Evolutionary conservation across 768 basidiomycete genomes (phyloP).

Genomic region (Kwoniella newhampshirensis): DNA sequence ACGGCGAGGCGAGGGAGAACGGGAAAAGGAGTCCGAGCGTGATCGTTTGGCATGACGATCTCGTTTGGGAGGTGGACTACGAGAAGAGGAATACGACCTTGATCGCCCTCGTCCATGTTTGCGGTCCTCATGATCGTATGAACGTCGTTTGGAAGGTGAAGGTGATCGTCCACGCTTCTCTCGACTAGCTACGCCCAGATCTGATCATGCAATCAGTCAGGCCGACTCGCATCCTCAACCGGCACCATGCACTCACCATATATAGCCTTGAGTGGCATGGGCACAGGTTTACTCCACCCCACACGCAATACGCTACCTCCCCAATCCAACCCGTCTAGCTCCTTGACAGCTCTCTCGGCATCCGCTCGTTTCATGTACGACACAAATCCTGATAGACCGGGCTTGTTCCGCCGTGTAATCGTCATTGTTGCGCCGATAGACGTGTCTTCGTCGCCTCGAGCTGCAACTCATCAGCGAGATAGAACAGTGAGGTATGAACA

Average conservation of each 20-base stretch:
- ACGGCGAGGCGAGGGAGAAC: slow-evolving; percentile 15
- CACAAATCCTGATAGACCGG: slow-evolving; percentile 91
- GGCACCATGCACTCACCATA: slow-evolving; percentile 64
- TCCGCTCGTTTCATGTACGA: slow-evolving; percentile 92
- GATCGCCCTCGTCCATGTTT: slow-evolving; percentile 11
- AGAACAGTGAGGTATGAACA: not conserved
- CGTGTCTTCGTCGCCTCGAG: slow-evolving; percentile 69
- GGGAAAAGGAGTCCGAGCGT: slow-evolving; percentile 16
- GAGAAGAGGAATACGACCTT: slow-evolving; percentile 58
- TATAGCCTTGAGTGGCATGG: slow-evolving; percentile 66
- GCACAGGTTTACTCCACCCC: slow-evolving; percentile 97
- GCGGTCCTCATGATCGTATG: not conserved
- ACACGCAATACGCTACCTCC: slow-evolving; percentile 81
- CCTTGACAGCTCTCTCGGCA: slow-evolving; percentile 82
- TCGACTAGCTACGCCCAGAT: slow-evolving; percentile 11
- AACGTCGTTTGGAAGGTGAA: slow-evolving; percentile 13
- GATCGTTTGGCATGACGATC: slow-evolving; percentile 20
- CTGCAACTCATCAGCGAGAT: slow-evolving; percentile 23
- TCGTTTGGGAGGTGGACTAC: slow-evolving; percentile 31
- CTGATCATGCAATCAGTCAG: no score
- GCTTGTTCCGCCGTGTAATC: slow-evolving; percentile 59
- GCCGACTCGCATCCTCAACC: no score
- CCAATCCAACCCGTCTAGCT: slow-evolving; percentile 93
- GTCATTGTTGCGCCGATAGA: slow-evolving; percentile 74
- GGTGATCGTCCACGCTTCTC: slow-evolving; percentile 16